phyloP scores from a whole-genome alignment of 2,329 filamentous ascomycete species.

The Phyllosticta citriasiana region DNA sequence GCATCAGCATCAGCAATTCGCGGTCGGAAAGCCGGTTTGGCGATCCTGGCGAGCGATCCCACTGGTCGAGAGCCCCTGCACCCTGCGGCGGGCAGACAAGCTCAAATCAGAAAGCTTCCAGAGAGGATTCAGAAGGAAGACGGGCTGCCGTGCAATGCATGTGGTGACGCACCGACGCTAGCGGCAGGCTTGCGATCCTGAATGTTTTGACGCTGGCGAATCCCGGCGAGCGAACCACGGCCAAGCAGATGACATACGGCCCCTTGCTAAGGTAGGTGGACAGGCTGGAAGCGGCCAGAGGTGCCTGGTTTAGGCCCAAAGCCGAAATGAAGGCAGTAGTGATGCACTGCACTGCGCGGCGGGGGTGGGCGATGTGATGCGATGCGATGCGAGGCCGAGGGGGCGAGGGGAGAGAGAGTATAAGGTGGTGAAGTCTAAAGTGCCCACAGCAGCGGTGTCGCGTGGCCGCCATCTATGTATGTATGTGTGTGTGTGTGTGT shows the following conservation, averaged over 20 bases:
- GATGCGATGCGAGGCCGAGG: background rate
- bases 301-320: slow-evolving; percentile 1
- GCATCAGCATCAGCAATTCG: too few species aligned
- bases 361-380: background rate
- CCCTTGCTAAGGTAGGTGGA: background rate
- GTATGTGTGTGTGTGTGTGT: too few species aligned
- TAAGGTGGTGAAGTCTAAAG: background rate
- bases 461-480: slow-evolving; percentile 1
- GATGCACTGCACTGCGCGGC: background rate
- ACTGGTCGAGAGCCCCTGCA: background rate
- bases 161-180: background rate
- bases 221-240: background rate
- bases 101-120: slow-evolving; percentile 3
- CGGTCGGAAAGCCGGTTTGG: slow-evolving; percentile 4
- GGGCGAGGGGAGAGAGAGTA: background rate
- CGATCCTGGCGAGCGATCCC: slow-evolving; percentile 10
- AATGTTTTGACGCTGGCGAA: background rate
- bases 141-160: background rate
- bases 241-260: slow-evolving; percentile 2
- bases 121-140: background rate
- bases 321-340: slow-evolving; percentile 7
- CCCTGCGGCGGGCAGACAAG: slow-evolving; percentile 2
- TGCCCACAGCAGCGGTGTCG: slow-evolving; percentile 4
- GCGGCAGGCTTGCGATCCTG: background rate
- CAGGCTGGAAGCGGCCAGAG: slow-evolving; percentile 4